A percentile compares a stretch with the other conserved stretches of the same genome.
Conservation (phyloP, 169 alveolate genomes). For the Plasmodium inui region DNA sequence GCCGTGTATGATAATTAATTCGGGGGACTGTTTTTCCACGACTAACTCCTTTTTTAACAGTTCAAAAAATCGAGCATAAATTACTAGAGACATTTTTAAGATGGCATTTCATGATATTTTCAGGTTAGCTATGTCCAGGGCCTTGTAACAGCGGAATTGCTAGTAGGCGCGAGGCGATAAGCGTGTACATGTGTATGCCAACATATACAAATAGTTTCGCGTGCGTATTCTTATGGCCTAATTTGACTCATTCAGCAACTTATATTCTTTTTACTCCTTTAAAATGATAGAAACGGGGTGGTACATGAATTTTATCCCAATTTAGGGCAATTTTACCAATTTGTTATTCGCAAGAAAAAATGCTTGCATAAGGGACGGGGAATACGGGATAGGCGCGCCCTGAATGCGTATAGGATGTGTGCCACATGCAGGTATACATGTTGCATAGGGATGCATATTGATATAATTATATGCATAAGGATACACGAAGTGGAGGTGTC, state of each 20-base stretch:
- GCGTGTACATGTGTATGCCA: neutral
- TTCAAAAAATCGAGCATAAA: neutral
- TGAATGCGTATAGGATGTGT: neutral
- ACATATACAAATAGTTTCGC: neutral
- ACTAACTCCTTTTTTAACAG: conserved; percentile 1
- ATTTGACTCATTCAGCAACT: neutral
- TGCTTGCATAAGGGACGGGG: neutral
- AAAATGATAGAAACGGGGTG: neutral
- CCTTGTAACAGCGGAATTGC: neutral
- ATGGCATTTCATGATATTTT: neutral
- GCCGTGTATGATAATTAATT: neutral
- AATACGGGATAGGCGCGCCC: neutral
- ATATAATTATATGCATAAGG: neutral
- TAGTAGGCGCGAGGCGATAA: neutral
- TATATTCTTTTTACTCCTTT: neutral
- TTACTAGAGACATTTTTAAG: neutral
- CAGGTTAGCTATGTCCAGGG: neutral
- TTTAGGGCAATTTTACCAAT: neutral
- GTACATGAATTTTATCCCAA: neutral
- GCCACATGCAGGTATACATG: neutral
- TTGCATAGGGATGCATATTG: neutral
- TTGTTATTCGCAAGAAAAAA: neutral
- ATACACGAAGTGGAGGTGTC: neutral
- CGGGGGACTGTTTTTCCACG: neutral
- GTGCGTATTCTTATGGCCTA: neutral